phyloP scores from a whole-genome alignment of 495 filamentous ascomycete genomes.

The Neurospora sp. region DNA sequence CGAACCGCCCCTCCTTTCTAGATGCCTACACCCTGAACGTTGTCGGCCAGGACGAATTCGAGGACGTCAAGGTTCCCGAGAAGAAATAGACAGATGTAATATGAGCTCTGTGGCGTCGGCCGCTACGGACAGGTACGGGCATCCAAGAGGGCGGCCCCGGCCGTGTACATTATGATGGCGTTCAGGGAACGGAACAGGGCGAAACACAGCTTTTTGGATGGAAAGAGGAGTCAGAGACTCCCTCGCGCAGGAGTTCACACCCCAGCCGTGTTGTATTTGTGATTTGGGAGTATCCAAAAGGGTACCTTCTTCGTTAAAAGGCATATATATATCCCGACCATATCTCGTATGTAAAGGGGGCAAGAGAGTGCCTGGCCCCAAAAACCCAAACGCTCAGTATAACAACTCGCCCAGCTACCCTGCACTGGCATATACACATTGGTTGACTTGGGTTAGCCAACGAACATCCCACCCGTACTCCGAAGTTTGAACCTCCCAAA shows the following conservation, averaged over 20 bases:
- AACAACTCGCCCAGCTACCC: not conserved
- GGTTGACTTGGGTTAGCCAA: not conserved
- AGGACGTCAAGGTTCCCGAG: constrained; percentile 81
- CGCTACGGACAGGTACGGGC: not conserved
- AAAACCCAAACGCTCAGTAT: not conserved
- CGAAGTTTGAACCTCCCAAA: not conserved
- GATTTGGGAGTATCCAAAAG: not conserved
- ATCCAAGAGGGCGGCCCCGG: not conserved
- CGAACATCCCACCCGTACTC: not conserved
- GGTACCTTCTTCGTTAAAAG: not conserved
- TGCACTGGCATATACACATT: not conserved
- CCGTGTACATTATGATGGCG: constrained; percentile 1
- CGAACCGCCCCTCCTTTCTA: constrained; percentile 24
- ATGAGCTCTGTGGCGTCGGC: not conserved
- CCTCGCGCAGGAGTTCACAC: not conserved
- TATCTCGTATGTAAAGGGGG: not conserved
- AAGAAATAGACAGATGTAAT: constrained; percentile 18
- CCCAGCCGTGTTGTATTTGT: not conserved
- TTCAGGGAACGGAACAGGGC: not conserved
- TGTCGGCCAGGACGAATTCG: constrained; percentile 95
- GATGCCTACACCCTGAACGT: constrained; percentile 81
- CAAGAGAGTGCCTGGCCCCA: not conserved
- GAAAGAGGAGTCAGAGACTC: not conserved
- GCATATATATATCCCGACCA: not conserved
- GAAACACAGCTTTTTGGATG: not conserved